Conservation (phyloP, 2,329 filamentous ascomycete genomes). For the Pyricularia pennisetigena region DNA sequence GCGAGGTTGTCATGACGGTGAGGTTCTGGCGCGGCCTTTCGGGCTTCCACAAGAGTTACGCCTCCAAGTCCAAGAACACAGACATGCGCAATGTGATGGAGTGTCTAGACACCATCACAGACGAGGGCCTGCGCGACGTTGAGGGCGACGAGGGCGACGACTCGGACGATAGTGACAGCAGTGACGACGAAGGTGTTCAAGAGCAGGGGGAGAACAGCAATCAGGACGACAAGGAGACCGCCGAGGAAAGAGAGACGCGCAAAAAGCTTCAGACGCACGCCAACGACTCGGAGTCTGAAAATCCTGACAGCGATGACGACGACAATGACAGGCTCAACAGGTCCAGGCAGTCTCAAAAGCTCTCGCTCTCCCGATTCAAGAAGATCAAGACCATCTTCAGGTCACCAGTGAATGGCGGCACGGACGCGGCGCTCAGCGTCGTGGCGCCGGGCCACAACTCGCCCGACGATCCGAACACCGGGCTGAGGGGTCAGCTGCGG, state of each 20-base stretch:
- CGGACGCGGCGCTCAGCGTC: conserved; percentile 7
- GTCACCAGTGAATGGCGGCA: conserved; percentile 15
- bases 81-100: conserved; percentile 53
- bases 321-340: background rate
- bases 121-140: conserved; percentile 34
- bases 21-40: conserved; percentile 54
- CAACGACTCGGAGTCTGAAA: conserved; percentile 8
- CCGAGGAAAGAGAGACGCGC: conserved; percentile 18
- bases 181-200: conserved; percentile 23
- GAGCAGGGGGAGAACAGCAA: background rate
- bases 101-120: conserved; percentile 50
- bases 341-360: background rate
- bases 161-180: conserved; percentile 16
- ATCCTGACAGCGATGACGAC: conserved; percentile 9
- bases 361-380: conserved; percentile 7
- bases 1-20: conserved; percentile 45
- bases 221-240: conserved; percentile 14
- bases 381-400: conserved; percentile 14
- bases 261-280: conserved; percentile 24
- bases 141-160: conserved; percentile 10
- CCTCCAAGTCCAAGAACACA: conserved; percentile 36
- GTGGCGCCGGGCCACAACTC: conserved; percentile 7
- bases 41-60: conserved; percentile 45
- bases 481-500: conserved; percentile 37
- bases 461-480: conserved; percentile 31